These are phyloP conservation scores for Maudiozyma serrabonitensis DNA, from an alignment of 805 yeast species.

Conservation along the genomic window DNA sequence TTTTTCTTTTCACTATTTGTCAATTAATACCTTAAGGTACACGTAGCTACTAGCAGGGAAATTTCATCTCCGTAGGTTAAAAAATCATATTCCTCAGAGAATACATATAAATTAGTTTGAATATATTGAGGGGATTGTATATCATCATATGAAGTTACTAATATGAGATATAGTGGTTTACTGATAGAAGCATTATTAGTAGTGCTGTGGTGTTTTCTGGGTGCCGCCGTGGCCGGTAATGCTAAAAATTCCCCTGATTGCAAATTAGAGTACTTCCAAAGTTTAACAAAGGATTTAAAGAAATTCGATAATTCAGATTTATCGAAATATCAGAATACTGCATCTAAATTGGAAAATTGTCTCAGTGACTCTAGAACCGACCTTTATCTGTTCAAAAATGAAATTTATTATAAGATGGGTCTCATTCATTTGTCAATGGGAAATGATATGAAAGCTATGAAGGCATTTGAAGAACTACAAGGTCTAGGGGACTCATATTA, in stretches of 20 bases:
- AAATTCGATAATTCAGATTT: conserved; percentile 2
- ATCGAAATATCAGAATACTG: conserved; percentile 1
- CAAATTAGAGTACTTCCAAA: background rate
- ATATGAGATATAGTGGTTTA: too few species aligned
- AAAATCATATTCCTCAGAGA: too few species aligned
- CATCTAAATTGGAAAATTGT: background rate
- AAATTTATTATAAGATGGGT: conserved; percentile 50
- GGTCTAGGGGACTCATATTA: conserved; percentile 18
- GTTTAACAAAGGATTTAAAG: background rate
- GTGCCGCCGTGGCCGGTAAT: background rate
- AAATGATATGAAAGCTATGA: conserved; percentile 43
- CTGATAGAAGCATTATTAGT: too few species aligned
- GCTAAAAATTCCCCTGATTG: background rate
- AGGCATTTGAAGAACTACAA: conserved; percentile 41
- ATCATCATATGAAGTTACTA: too few species aligned
- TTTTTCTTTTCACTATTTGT: too few species aligned
- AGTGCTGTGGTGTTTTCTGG: too few species aligned
- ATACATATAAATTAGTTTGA: too few species aligned
- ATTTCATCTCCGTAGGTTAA: too few species aligned
- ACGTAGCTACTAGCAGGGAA: too few species aligned
- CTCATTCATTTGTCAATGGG: conserved; percentile 49
- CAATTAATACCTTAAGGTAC: too few species aligned
- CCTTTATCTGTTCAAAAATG: conserved; percentile 5
- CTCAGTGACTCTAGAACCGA: background rate
- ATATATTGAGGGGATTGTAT: too few species aligned